Conservation (phyloP, 148 eudicot species). For the Vaccinium vitisidaea region DNA sequence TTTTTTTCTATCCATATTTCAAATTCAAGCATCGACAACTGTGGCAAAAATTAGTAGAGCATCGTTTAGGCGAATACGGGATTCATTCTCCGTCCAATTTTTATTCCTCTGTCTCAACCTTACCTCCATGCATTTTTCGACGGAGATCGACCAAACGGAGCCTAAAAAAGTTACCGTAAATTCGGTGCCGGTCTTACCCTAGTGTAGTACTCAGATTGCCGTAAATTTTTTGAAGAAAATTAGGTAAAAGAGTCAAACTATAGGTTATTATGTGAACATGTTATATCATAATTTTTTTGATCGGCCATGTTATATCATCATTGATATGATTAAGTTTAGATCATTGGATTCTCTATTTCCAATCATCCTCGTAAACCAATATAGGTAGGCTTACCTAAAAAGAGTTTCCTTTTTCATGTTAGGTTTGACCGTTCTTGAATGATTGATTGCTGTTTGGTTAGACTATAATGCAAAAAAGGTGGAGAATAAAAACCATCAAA, state of each 20-base stretch:
- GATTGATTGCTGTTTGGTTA: neutral
- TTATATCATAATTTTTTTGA: neutral
- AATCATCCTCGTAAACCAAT: neutral
- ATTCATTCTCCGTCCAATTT: neutral
- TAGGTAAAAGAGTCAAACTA: neutral
- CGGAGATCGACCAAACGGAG: neutral
- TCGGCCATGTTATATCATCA: neutral
- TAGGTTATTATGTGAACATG: neutral
- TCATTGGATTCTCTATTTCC: slow-evolving; percentile 5
- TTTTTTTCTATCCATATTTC: neutral
- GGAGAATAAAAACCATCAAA: neutral
- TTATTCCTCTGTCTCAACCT: neutral
- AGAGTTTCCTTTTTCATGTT: neutral
- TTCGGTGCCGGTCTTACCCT: neutral
- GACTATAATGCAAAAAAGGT: neutral
- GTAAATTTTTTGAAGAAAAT: neutral
- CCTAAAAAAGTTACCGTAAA: neutral
- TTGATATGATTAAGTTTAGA: neutral
- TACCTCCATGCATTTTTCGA: neutral
- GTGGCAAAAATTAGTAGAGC: neutral
- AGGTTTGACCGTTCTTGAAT: neutral
- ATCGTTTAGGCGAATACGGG: neutral
- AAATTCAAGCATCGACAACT: neutral
- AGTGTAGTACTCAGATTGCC: neutral
- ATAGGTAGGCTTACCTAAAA: neutral